phyloP scores from a whole-genome alignment of 176 grass and related monocot species.

The Ananas comosus region DNA sequence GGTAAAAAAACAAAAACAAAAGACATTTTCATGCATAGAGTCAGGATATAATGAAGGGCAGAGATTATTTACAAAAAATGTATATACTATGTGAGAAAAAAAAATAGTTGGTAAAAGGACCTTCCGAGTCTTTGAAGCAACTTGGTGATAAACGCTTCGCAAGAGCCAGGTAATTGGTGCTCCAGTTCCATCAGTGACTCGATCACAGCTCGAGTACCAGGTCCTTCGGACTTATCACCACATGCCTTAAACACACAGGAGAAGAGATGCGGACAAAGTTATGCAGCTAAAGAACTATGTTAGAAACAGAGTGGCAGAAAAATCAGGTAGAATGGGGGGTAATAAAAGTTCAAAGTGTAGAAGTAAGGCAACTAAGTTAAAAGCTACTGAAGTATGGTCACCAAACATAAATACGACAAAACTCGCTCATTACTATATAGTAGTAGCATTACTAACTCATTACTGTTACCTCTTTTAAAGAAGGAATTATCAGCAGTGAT shows the following conservation, averaged over 20 bases:
- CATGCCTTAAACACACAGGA: constrained; percentile 34
- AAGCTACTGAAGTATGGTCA: neutral
- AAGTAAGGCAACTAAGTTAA: neutral
- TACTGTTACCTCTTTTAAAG: constrained; percentile 70
- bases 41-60: neutral
- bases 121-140: constrained; percentile 64
- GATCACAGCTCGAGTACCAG: constrained; percentile 36
- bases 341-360: neutral
- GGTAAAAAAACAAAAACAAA: neutral
- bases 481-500: constrained; percentile 75
- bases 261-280: constrained; percentile 5
- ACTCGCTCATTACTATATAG: neutral
- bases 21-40: neutral
- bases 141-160: constrained; percentile 52
- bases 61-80: neutral
- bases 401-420: neutral
- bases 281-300: constrained; percentile 3
- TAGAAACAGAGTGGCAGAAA: neutral
- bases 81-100: constrained; percentile 11
- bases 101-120: constrained; percentile 19
- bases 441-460: neutral
- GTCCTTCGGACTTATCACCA: constrained; percentile 54
- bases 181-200: constrained; percentile 85
- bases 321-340: neutral
- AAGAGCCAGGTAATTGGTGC: constrained; percentile 74